Percentiles rank a stretch among this genome's conserved stretches.
These are phyloP conservation scores for Lasiosphaeria hispida DNA, from an alignment of 495 filamentous ascomycete species.

Conservation along the genomic window DNA sequence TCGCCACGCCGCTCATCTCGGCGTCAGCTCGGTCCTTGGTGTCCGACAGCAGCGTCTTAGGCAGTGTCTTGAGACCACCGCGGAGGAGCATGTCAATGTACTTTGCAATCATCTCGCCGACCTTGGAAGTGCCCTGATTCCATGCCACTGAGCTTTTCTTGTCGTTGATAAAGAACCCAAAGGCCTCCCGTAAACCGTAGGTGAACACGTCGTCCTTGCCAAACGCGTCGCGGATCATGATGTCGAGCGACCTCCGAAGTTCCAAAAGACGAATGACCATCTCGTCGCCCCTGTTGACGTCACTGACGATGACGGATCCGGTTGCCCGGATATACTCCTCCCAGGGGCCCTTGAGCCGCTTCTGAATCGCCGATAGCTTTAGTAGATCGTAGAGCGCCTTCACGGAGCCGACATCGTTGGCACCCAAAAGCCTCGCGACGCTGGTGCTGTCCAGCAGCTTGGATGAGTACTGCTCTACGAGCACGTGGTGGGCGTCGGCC, in stretches of 20 bases:
- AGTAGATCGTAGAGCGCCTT: constrained; percentile 76
- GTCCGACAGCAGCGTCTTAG: constrained; percentile 53
- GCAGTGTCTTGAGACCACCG: constrained; percentile 78
- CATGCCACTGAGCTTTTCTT: constrained; percentile 64
- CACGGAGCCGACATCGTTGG: constrained; percentile 62
- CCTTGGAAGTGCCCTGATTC: constrained; percentile 82
- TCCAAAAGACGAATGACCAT: constrained; percentile 83
- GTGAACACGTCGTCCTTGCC: constrained; percentile 68
- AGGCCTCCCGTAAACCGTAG: constrained; percentile 76
- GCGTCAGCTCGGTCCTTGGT: constrained; percentile 47
- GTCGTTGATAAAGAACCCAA: constrained; percentile 87
- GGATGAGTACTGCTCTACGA: constrained; percentile 60
- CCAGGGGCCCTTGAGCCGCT: constrained; percentile 67
- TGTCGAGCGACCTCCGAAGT: constrained; percentile 77
- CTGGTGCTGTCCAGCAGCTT: constrained; percentile 61
- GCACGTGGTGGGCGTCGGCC: constrained; percentile 61
- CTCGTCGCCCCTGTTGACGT: constrained; percentile 70
- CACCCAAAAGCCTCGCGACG: constrained; percentile 65
- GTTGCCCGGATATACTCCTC: constrained; percentile 71
- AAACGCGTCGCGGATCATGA: constrained; percentile 70
- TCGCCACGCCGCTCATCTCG: constrained; percentile 53
- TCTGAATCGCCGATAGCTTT: constrained; percentile 59
- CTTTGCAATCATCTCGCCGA: constrained; percentile 98
- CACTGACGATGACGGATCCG: constrained; percentile 77
- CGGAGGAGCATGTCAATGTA: constrained; percentile 89